Evolutionary conservation across 257 asterid species (phyloP), one percentile per base, ranked within the genome.

Genomic region (Lavandula angustifolia): DNA sequence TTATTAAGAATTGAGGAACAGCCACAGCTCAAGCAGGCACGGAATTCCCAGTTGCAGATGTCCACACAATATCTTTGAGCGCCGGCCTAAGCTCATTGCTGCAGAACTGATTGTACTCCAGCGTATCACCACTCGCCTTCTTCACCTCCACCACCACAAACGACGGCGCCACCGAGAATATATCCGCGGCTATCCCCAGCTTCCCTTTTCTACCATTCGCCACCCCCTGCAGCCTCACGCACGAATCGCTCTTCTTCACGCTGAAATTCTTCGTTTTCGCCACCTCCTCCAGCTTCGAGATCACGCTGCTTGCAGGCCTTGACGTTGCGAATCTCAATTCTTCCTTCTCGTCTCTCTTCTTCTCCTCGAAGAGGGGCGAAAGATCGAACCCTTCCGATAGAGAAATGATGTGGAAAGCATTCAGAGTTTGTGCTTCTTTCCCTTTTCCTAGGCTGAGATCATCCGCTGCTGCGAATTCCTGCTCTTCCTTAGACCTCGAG

Each of bases 121-220:
- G 42, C 0, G 89, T 87, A 43, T 87, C 95, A 1, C 95, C 95
- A 59, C 88, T 79, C 1, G 84, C 69, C 43, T 87, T 87, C 82
- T 75, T 84, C 79, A 87, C 89, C 82, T 87, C 95, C 78, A 86
- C 91, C 59, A 86, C 84, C 74, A 78, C 60, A 43, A 86, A 75
- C 59, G 91, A 73, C 64, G 89, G 70, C 47, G 79, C 73, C 54
- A 87, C 75, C 3, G 87, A 76, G 42, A 80, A 84, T 18, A 87
- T 82, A 46, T 87, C 89, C 1, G 94, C 94, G 4, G 66, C 76
- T 0, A 88, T 85, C 13, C 89, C 91, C 8, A 88, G 76, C 61
- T 85, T 88, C 73, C 96, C 96, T 54, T 87, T 88, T 49, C 96
- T 83, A 47, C 96, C 96, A 40, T 62, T 66, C 70, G 76, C 84